Evolutionary conservation across 805 yeast genomes (phyloP), one percentile per base, ranked within the genome.

Genomic region (Lipomyces starkeyi): DNA sequence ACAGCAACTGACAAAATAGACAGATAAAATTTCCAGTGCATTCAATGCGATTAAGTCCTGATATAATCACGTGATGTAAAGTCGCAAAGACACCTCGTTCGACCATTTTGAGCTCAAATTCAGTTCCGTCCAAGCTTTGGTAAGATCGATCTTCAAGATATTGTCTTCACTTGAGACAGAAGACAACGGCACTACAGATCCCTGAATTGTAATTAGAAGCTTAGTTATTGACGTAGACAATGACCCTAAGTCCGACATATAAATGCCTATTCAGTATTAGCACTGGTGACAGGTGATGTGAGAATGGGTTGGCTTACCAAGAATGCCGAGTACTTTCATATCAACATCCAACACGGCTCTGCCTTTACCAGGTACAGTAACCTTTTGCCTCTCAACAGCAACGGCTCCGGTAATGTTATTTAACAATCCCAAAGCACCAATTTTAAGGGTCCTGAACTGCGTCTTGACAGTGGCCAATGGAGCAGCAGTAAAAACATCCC

Each of bases 401-500:
- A 71, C 72, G 14, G 68, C 70, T 1, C 72, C 72, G 25, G 68
- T 64, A 27, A 67, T 55, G 22, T 69, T 61, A 27, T 68, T 43
- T 3, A 67, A 37, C 17, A 69, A 40, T 11, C 72, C 72, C 22
- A 69, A 14, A 3, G 71, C 72, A 20, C 72, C 72, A 20, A 69
- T 40, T 53, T 59, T 62, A 20, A 64, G 37, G 3, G 54, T 53
- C 27, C 37, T 61, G 58, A n/a, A 61, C 47, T 32, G 54, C 11
- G 71, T 68, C 61, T 59, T 40, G 25, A 67, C 64, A 14, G 62
- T 62, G 11, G 71, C 72, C 6, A 69, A 61, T 11, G 72, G 72
- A 8, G 70, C 70, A 27, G 71, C 72, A 13, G 72, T 69, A 35
- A 69, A 69, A 20, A 69, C 56, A 54, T 69, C 72, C 69, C 72